Base-by-base conservation (phyloP, 106 monocot species). In the Acanthochlamys bracteata region DNA sequence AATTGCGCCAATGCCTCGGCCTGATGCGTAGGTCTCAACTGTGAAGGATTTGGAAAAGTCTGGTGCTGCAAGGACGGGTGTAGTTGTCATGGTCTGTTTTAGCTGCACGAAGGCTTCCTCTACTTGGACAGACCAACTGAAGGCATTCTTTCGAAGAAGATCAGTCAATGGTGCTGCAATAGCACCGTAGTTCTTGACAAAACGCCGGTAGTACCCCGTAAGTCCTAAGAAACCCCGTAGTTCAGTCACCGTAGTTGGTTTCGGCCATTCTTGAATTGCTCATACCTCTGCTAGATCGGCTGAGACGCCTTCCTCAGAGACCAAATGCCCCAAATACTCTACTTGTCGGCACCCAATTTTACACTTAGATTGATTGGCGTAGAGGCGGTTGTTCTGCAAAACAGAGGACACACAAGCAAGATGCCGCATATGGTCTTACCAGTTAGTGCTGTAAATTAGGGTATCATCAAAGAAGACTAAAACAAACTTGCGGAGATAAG, bases 181-280 rank as follows among this genome's bases (percentile, higher is more conserved):
- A 7, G 25, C 15, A 21, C 24, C 59, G 26, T 59, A 59, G 25
- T 59, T 59, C 10, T 49, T 49, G 49, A 49, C 26, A 27, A 59
- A 59, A 25, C 26, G 23, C 25, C 59, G 59, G 13, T 59, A 59
- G 26, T 59, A 59, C 10, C 59, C 22, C 15, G 59, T 27, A 24
- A 59, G 59, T 4, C 4, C 59, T 15, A 59, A 13, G 13, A 59
- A 59, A 59, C 59, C 26, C 6, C 59, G 59, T 15, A 59, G 26
- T 9, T 21, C 59, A 25, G 23, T 59, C 20, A 25, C 15, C 20
- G 23, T 59, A 25, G 24, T 21, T 59, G 59, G 59, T 24, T 21
- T 24, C 15, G 59, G 24, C 59, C 59, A 59, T 14, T 59, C 59
- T 59, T 59, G 59, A 14, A 59, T 24, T 10, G 59, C 59, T 59